These are phyloP conservation scores for Exophiala spinifera DNA, from an alignment of 2,329 filamentous ascomycete species.

Conservation along the genomic window DNA sequence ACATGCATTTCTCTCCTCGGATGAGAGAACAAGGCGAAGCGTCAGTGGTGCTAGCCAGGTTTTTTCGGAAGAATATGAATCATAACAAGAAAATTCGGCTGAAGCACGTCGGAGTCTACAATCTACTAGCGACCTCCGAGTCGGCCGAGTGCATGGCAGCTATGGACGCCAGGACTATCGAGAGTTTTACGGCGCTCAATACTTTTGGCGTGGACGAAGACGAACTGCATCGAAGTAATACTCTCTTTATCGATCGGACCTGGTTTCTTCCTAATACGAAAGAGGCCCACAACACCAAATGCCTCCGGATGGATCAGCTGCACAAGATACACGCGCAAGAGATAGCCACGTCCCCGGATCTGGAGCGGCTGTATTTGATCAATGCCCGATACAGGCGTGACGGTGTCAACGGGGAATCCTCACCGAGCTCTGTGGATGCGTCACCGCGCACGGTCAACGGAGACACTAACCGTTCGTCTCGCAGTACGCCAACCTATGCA, in stretches of 20 bases:
- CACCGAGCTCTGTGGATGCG: slow-evolving; percentile 20
- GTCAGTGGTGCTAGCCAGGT: slow-evolving; percentile 52
- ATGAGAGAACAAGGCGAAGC: slow-evolving; percentile 60
- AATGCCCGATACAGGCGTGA: slow-evolving; percentile 32
- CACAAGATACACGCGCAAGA: slow-evolving; percentile 46
- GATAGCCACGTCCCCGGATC: slow-evolving; percentile 40
- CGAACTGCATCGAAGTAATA: slow-evolving; percentile 34
- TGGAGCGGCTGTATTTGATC: slow-evolving; percentile 55
- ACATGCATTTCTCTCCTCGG: slow-evolving; percentile 59
- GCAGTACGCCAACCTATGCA: slow-evolving; percentile 13
- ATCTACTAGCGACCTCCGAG: slow-evolving; percentile 54
- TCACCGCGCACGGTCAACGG: slow-evolving; percentile 20
- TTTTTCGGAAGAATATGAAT: slow-evolving; percentile 55
- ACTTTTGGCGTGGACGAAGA: slow-evolving; percentile 46
- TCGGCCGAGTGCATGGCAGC: slow-evolving; percentile 46
- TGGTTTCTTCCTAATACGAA: slow-evolving; percentile 40
- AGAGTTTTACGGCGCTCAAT: slow-evolving; percentile 55
- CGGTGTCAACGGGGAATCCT: background rate
- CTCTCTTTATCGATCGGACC: slow-evolving; percentile 55
- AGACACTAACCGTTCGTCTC: slow-evolving; percentile 16
- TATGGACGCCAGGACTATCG: slow-evolving; percentile 41
- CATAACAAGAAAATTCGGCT: slow-evolving; percentile 47
- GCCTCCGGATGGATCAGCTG: slow-evolving; percentile 48
- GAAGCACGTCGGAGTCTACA: slow-evolving; percentile 54
- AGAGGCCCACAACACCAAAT: slow-evolving; percentile 41